A percentile compares a stretch with the other conserved stretches of the same genome.
Evolutionary conservation across 805 yeast species (phyloP).

Genomic region (Kregervanrija pseudodelftensis): DNA sequence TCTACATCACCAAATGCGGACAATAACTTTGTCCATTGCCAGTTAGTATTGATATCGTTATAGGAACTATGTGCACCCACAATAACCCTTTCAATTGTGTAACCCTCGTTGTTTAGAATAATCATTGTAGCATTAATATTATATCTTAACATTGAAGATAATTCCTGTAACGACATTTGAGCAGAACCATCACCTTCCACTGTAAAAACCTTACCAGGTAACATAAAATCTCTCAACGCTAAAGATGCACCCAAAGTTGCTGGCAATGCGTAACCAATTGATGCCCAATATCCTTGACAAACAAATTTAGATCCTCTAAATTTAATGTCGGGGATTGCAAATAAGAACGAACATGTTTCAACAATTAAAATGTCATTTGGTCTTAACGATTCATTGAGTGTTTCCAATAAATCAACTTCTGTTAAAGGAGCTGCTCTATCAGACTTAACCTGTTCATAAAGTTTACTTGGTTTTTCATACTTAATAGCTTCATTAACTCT

Average conservation of each 20-base stretch:
- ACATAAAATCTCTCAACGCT: constrained; percentile 35
- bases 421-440: constrained; percentile 13
- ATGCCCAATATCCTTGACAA: constrained; percentile 38
- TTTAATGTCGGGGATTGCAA: constrained; percentile 33
- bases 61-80: constrained; percentile 43
- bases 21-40: constrained; percentile 65
- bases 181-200: constrained; percentile 53
- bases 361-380: constrained; percentile 35
- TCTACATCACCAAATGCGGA: constrained; percentile 55
- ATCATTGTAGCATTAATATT: constrained; percentile 35
- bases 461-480: constrained; percentile 3
- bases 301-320: constrained; percentile 30
- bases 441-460: constrained; percentile 1
- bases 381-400: constrained; percentile 27
- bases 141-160: constrained; percentile 36
- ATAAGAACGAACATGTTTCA: constrained; percentile 43
- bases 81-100: constrained; percentile 44
- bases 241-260: constrained; percentile 42
- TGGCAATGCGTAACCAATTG: constrained; percentile 47
- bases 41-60: constrained; percentile 40
- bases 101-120: constrained; percentile 44
- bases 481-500: constrained; percentile 6
- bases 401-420: constrained; percentile 31
- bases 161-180: constrained; percentile 47
- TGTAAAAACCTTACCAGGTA: constrained; percentile 33